Base-by-base conservation (phyloP, 768 basidiomycete species). In the Flagelloscypha sp. region DNA sequence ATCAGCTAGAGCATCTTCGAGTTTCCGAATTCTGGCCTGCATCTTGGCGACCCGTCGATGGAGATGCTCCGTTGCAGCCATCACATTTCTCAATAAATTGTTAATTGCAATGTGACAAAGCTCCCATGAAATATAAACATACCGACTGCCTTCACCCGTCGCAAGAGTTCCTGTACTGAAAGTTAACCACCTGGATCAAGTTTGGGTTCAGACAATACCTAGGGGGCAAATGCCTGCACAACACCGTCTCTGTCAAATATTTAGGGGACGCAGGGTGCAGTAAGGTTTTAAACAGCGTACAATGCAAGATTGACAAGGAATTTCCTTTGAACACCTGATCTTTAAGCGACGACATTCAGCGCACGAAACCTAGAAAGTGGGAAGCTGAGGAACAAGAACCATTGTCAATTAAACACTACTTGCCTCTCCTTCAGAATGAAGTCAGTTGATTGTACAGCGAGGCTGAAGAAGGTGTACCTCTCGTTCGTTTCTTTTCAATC, bases 271-370 rank as follows among this genome's bases (percentile, higher is more conserved):
- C 24, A 31, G 31, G 33, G 12, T 38, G 19, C 15, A 35, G 10
- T 12, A 19, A 20, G 17, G 18, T n/a, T 9, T 30, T 21, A 27
- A 38, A 35, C 39, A 22, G 54, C 62, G 27, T 50, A 76, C 79
- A 63, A 75, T 74, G 52, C 82, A 84, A 1, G 80, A 81, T 52
- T 82, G 78, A 51, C 82, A 84, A 7, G 83, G 83, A 36, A 84
- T 79, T 44, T 79, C 71, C 63, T 84, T 84, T 70, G 84, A 79
- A 62, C 82, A 85, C 52, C 82, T 83, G 54, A 85, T 83, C 67
- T 84, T 79, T 47, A 85, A 72, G 68, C 69, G 61, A 43, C 82
- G 74, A 68, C 83, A 85, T 57, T 84, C 82, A 48, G 81, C 80
- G 60, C 80, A 84, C 54, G 76, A 79, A 55, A 84, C 78, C 68